Base-by-base conservation (phyloP, 1,284 basidiomycete species). In the Malassezia sp. region DNA sequence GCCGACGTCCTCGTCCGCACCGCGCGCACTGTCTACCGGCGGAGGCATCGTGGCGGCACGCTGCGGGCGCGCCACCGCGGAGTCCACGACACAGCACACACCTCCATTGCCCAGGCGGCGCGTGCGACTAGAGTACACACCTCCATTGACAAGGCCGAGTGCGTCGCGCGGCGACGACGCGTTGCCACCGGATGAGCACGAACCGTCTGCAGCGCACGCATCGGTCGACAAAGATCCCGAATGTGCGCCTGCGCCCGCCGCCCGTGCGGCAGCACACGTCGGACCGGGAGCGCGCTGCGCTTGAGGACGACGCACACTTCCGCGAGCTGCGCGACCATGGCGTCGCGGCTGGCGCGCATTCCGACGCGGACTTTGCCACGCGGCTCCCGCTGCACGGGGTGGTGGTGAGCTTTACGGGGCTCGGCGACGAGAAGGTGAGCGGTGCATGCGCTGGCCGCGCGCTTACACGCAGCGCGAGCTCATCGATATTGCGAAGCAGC, bases 401-500 rank as follows among this genome's bases (percentile, higher is more conserved):
- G 15, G 74, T 78, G 1, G 57, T 86, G 5, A 84, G 81, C 68
- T 81, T 82, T 17, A 85, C 82, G 0, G 83, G 83, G 2, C 74
- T 81, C 12, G 56, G 71, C 31, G 83, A 85, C 70, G 28, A 38
- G 11, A 63, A 63, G n/a, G n/a, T n/a, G n/a, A n/a, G n/a, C n/a
- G n/a, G n/a, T 81, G 81, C 76, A 79, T 80, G 41, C 24, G 43
- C 29, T 36, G 3, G n/a, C 32, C 23, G 33, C 15, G n/a, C n/a
- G n/a, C n/a, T n/a, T n/a, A n/a, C n/a, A n/a, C n/a, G n/a, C n/a
- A n/a, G 29, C 75, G 77, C 1, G 75, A 77, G 3, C 52, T 87
- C 24, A 82, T 83, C 61, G 80, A 80, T 49, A 76, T 81, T 60
- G 85, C 82, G 2, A 67, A 79, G 22, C 80, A 84, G 61, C 78